Conservation (phyloP, 805 yeast species). For the Peterozyma toletana region DNA sequence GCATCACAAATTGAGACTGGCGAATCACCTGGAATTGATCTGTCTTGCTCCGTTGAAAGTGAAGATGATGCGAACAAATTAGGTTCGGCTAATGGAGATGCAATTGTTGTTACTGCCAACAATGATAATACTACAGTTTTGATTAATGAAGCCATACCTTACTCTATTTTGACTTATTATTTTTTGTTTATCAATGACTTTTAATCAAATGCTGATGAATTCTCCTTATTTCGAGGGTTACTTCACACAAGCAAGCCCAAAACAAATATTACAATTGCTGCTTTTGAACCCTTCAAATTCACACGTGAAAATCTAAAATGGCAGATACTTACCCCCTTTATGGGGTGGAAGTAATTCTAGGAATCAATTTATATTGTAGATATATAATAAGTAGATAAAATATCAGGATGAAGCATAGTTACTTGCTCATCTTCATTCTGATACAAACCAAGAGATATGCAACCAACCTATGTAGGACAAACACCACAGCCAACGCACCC, state of each 20-base stretch:
- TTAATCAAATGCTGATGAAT: no score
- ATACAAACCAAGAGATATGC: constrained; percentile 16
- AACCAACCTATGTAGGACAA: constrained; percentile 25
- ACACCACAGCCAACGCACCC: constrained; percentile 24
- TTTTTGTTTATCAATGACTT: not conserved
- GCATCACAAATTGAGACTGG: constrained; percentile 78
- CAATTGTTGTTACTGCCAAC: not conserved
- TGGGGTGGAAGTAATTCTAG: no score
- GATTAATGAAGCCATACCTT: not conserved
- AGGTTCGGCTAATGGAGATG: not conserved
- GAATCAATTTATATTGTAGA: no score
- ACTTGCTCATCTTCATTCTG: constrained; percentile 5
- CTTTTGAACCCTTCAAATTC: no score
- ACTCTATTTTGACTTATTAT: not conserved
- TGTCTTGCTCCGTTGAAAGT: constrained; percentile 19
- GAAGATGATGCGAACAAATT: no score
- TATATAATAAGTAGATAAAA: no score
- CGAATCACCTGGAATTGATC: constrained; percentile 86
- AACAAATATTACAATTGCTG: no score
- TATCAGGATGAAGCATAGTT: not conserved
- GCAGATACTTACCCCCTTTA: no score
- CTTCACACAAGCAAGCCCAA: no score
- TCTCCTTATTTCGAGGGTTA: no score
- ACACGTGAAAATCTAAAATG: no score
- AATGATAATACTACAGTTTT: not conserved